Conservation (phyloP, 2,329 filamentous ascomycete species). For the Neoscytalidium dimidiatum region DNA sequence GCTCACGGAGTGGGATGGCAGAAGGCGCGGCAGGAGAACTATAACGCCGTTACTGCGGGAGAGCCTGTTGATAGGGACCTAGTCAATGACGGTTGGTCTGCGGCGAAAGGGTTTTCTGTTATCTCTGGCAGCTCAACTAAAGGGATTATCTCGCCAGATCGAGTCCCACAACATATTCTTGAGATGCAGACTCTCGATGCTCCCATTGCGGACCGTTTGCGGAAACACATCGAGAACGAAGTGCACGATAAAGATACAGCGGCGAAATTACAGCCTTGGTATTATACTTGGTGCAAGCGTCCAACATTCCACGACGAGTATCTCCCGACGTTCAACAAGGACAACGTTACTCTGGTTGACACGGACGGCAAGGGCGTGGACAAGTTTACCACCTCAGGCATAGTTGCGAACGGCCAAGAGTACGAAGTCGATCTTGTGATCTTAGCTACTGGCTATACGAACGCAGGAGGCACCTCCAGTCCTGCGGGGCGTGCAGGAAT, state of each 20-base stretch:
- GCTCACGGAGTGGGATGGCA: neutral
- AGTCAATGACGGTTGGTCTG: neutral
- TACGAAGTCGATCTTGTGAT: slow-evolving; percentile 53
- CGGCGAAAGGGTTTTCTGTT: too few relatives aligned
- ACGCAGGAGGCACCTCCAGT: slow-evolving; percentile 25
- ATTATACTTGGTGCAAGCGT: slow-evolving; percentile 64
- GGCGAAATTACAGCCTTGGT: slow-evolving; percentile 59
- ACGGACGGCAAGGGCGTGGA: slow-evolving; percentile 58
- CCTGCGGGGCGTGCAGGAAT: slow-evolving; percentile 37
- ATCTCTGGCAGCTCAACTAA: too few relatives aligned
- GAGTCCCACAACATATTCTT: too few relatives aligned
- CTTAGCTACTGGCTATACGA: slow-evolving; percentile 49
- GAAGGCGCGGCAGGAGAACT: neutral
- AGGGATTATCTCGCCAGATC: too few relatives aligned
- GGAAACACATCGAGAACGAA: slow-evolving; percentile 49
- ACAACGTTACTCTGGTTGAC: slow-evolving; percentile 62
- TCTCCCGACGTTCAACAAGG: slow-evolving; percentile 59
- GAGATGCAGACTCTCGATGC: too few relatives aligned
- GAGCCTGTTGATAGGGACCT: neutral
- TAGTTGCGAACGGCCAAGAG: slow-evolving; percentile 51
- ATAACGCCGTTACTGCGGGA: too few relatives aligned
- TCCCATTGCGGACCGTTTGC: slow-evolving; percentile 45
- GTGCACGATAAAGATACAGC: slow-evolving; percentile 57
- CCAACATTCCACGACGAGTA: slow-evolving; percentile 64
- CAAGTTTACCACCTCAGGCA: slow-evolving; percentile 46